A percentile compares a stretch with the other conserved stretches of the same genome.
These are phyloP conservation scores for Debaryomyces nepalensis DNA, from an alignment of 1,139 yeast genomes.

Conservation along the genomic window DNA sequence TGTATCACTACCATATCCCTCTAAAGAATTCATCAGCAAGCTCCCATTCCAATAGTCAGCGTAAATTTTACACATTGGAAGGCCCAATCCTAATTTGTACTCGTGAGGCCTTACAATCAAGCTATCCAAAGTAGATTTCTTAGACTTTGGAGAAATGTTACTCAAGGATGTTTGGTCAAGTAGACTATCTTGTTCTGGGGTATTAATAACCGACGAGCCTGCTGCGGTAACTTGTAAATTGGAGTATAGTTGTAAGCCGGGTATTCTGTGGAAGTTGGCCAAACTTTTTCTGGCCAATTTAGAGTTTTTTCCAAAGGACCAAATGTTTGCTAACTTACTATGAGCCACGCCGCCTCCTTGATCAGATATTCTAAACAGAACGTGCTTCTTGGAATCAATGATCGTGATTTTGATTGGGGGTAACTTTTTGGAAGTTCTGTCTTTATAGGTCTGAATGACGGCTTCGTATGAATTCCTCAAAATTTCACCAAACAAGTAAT, in stretches of 20 bases:
- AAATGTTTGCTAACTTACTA: slow-evolving; percentile 61
- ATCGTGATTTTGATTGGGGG: slow-evolving; percentile 78
- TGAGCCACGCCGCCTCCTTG: slow-evolving; percentile 84
- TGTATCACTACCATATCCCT: slow-evolving; percentile 92
- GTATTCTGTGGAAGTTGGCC: slow-evolving; percentile 67
- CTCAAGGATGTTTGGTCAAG: slow-evolving; percentile 42
- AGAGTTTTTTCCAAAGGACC: slow-evolving; percentile 84
- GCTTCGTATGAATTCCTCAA: slow-evolving; percentile 85
- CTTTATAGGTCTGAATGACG: slow-evolving; percentile 54
- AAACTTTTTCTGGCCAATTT: slow-evolving; percentile 59
- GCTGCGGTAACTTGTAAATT: slow-evolving; percentile 45
- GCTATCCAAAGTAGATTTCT: slow-evolving; percentile 42
- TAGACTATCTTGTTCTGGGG: slow-evolving; percentile 22
- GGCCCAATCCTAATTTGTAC: slow-evolving; percentile 79
- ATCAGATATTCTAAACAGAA: slow-evolving; percentile 80
- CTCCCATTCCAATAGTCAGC: slow-evolving; percentile 98
- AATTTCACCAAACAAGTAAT: slow-evolving; percentile 84
- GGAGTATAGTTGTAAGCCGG: slow-evolving; percentile 56
- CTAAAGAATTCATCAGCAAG: slow-evolving; percentile 76
- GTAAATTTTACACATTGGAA: slow-evolving; percentile 89
- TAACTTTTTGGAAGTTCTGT: slow-evolving; percentile 38
- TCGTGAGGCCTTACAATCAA: slow-evolving; percentile 75
- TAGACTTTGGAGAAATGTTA: slow-evolving; percentile 35
- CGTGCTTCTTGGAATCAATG: slow-evolving; percentile 65
- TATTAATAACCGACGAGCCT: slow-evolving; percentile 42